Base-by-base conservation (phyloP, 148 eudicot genomes). In the Salicornia ramosissima region DNA sequence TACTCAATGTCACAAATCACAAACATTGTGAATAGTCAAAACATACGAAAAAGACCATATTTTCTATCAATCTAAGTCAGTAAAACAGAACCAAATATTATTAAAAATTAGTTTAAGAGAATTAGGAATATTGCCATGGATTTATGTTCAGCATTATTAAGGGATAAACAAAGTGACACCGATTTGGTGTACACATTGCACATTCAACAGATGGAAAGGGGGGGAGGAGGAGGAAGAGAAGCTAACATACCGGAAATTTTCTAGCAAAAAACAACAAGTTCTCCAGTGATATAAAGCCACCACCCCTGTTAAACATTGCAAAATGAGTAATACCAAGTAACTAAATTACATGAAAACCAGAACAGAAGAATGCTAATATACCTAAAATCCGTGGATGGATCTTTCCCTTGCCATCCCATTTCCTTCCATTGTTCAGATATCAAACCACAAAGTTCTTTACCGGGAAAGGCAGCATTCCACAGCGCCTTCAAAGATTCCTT, bases 341-440 rank as follows among this genome's bases (percentile, higher is more conserved):
- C 18, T 56, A 76, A 29, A 21, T 57, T 53, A 55, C 49, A 63
- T 5, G 24, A 46, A 30, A 11, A 50, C 30, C 65, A 59, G 24
- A 58, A 65, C 60, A 26, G 49, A 70, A 19, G 50, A 59, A 52
- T 29, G 24, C 61, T 30, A 22, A 52, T 22, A 43, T 75, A 87
- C 98, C 98, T 86, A 69, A 94, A 94, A 80, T 94, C 98, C 68
- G 98, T 90, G 34, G 98, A 90, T 70, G 98, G 98, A 86, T 94
- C 98, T 87, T 94, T 94, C 70, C 98, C 98, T 78, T 94, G 98
- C 98, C 98, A 94, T 62, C 97, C 98, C 97, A 94, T 94, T 73
- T 87, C 97, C 75, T 94, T 94, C 98, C 98, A 94, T 73, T 90
- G 96, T 43, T 90, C 97, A 71, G 98, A 94, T 70, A 94, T 79